Conservation (phyloP, 805 yeast genomes). For the Ogataea nitratoaversa region DNA sequence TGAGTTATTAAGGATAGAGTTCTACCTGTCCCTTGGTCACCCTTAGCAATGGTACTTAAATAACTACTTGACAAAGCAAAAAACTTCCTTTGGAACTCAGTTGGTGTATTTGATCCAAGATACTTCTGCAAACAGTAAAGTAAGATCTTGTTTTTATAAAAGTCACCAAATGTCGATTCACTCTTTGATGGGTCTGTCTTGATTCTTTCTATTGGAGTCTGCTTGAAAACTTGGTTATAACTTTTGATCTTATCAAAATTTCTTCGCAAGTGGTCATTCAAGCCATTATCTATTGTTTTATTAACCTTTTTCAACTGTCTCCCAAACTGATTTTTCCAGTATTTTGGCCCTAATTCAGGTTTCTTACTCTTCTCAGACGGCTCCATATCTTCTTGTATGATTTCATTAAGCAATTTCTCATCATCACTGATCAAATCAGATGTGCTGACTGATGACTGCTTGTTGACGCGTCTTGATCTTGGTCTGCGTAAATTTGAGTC, state of each 20-base stretch:
- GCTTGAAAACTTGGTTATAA: conserved; percentile 19
- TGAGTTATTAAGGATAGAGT: conserved; percentile 25
- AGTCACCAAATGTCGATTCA: conserved; percentile 16
- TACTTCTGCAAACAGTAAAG: conserved; percentile 15
- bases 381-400: conserved; percentile 8
- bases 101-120: conserved; percentile 17
- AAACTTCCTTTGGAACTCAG: conserved; percentile 28
- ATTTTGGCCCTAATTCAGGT: conserved; percentile 12
- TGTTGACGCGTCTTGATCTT: too few species aligned
- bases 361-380: background rate
- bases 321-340: conserved; percentile 19
- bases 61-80: conserved; percentile 22
- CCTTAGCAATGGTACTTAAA: conserved; percentile 29
- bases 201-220: conserved; percentile 20
- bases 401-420: conserved; percentile 11
- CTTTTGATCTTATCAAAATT: conserved; percentile 23
- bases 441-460: too few species aligned
- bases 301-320: conserved; percentile 18
- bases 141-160: conserved; percentile 12
- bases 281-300: conserved; percentile 13
- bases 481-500: too few species aligned
- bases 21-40: conserved; percentile 30
- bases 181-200: conserved; percentile 16
- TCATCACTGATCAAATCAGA: conserved; percentile 7
- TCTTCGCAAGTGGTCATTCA: conserved; percentile 19